phyloP scores from a whole-genome alignment of 257 asterid genomes.

The Penstemon eatonii region DNA sequence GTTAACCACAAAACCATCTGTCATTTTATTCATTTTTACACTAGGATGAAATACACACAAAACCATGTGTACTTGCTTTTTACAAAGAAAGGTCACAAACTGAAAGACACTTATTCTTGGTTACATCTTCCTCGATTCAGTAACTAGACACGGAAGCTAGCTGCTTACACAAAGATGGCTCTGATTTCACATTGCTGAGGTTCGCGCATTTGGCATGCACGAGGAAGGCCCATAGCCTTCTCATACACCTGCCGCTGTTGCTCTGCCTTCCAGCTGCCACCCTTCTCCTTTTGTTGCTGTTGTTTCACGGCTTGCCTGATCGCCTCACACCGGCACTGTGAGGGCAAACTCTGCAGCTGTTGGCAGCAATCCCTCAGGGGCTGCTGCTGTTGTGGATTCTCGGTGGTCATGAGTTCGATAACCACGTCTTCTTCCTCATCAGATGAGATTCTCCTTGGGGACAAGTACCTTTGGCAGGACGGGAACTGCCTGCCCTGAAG shows the following conservation, averaged over 20 bases:
- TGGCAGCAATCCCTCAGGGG: conserved; percentile 32
- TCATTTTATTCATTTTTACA: conserved; percentile 7
- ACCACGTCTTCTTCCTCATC: background rate
- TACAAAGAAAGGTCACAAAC: conserved; percentile 10
- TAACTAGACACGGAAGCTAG: background rate
- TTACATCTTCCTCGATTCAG: background rate
- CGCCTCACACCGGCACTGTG: conserved; percentile 46
- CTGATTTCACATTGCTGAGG: conserved; percentile 35
- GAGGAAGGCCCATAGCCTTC: conserved; percentile 39
- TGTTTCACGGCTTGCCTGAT: conserved; percentile 32
- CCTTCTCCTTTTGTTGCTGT: conserved; percentile 27
- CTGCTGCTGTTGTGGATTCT: background rate
- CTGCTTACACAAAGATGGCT: conserved; percentile 24
- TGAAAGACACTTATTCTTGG: background rate
- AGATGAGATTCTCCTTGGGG: conserved; percentile 11
- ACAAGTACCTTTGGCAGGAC: conserved; percentile 35
- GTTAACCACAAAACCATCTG: too few species aligned
- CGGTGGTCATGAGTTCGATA: background rate
- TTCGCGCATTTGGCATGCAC: conserved; percentile 29
- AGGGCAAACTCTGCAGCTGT: conserved; percentile 25
- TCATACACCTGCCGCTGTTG: conserved; percentile 25
- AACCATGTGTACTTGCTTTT: background rate
- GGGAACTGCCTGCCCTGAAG: conserved; percentile 36
- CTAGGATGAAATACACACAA: conserved; percentile 14
- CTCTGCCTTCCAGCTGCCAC: conserved; percentile 1